Base-by-base conservation (phyloP, 2,329 filamentous ascomycete genomes). In the Diaporthe vexans region DNA sequence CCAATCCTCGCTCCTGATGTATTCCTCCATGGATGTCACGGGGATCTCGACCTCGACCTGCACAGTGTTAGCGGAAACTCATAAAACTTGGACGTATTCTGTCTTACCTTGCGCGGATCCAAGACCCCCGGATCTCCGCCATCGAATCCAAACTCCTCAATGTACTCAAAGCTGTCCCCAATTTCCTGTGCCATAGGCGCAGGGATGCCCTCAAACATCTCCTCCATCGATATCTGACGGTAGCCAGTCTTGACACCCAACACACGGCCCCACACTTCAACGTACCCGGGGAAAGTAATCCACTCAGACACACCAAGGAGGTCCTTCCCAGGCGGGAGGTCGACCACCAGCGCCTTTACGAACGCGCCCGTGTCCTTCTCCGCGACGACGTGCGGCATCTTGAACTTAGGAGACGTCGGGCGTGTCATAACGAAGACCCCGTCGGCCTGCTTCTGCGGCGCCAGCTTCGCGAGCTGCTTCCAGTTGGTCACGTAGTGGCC, bases 401-500 rank as follows among this genome's bases (percentile, higher is more conserved):
- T 59, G 35, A 48, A 24, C 6, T 11, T 13, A 17, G 68, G 35
- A 21, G 24, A 4, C 11, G 35, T 71, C 40, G 51, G 13, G 19
- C 74, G 51, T n/a, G 72, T n/a, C 52, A 61, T 52, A 26, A 72
- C 24, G 33, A 74, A 76, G 5, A 17, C 54, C 5, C 74, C 75
- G 37, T 73, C 75, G 21, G 67, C 6, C 72, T 68, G 74, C 51
- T 26, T 65, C 61, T 68, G 72, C 33, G 74, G 72, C 35, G 40
- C 67, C 68, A 76, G 61, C 21, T n/a, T 21, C 24, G 67, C 59
- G 52, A 76, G 52, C 19, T 63, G 68, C 54, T 26, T 74, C 74
- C 67, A 74, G 46, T 74, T 76, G 24, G 54, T 68, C 26, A 72
- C 54, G n/a, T 76, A 76, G 72, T 74, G 68, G 19, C 75, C 74